These are phyloP conservation scores for Fusarium nematophilum DNA, from an alignment of 2,329 filamentous ascomycete genomes.

Conservation along the genomic window DNA sequence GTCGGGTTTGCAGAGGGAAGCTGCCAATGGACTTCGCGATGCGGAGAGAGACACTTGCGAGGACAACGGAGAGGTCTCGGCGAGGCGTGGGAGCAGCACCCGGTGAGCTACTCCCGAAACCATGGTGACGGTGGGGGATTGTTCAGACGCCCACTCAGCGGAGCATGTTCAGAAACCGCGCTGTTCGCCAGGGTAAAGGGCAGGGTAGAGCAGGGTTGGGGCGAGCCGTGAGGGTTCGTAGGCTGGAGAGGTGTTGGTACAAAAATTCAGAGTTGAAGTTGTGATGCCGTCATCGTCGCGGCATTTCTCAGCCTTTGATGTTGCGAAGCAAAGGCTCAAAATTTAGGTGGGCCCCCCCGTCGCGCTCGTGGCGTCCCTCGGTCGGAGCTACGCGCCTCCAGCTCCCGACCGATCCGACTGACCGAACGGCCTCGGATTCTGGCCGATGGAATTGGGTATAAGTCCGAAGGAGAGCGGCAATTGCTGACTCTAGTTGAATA, in stretches of 20 bases:
- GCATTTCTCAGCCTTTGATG: constrained; percentile 48
- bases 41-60: constrained; percentile 38
- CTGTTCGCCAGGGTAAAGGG: constrained; percentile 23
- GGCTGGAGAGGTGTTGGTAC: constrained; percentile 24
- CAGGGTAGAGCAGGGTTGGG: constrained; percentile 5
- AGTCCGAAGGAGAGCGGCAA: constrained; percentile 7
- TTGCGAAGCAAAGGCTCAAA: constrained; percentile 39
- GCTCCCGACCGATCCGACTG: constrained; percentile 33
- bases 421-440: constrained; percentile 27
- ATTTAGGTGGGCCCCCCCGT: constrained; percentile 37
- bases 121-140: constrained; percentile 54
- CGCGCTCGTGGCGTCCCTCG: constrained; percentile 30
- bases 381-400: constrained; percentile 36
- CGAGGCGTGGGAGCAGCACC: constrained; percentile 61
- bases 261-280: constrained; percentile 39
- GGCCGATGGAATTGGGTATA: constrained; percentile 12
- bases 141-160: constrained; percentile 39
- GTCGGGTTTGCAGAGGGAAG: constrained; percentile 30
- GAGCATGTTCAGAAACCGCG: constrained; percentile 46
- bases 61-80: constrained; percentile 45
- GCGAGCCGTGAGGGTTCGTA: constrained; percentile 8
- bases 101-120: constrained; percentile 62
- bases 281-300: constrained; percentile 50
- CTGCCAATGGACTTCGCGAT: constrained; percentile 37
- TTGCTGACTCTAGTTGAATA: background rate